Evolutionary conservation across 371 early-diverging fungal genomes (phyloP).

Genomic region (Chytridium lagenaria): DNA sequence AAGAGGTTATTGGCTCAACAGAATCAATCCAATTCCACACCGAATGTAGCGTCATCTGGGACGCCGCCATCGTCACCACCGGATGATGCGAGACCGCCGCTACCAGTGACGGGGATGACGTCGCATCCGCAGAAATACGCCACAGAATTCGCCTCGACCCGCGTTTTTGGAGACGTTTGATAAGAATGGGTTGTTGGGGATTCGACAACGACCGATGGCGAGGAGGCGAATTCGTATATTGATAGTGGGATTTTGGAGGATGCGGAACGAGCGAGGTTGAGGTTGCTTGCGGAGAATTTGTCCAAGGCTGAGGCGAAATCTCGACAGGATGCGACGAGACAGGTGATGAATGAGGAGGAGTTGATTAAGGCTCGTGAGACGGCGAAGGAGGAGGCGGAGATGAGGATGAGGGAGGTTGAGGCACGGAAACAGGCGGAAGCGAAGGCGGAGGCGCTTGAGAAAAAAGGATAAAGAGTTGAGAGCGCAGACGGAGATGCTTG

Average conservation of each 20-base stretch:
- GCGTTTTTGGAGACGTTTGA: neutral
- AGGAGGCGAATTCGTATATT: constrained; percentile 29
- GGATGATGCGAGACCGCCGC: neutral
- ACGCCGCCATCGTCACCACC: neutral
- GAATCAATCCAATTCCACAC: neutral
- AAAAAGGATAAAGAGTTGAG: neutral
- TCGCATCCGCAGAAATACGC: neutral
- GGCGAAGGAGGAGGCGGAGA: constrained; percentile 8
- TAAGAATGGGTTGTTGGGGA: neutral
- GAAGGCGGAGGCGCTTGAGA: constrained; percentile 9
- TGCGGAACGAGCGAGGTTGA: constrained; percentile 27
- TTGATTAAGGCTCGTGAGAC: neutral
- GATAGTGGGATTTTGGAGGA: constrained; percentile 31
- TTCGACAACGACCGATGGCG: neutral
- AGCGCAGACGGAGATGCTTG: neutral
- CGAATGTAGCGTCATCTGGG: neutral
- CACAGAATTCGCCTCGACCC: constrained; percentile 2
- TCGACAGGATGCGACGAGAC: neutral
- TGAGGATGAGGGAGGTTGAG: neutral
- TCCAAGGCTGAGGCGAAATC: neutral
- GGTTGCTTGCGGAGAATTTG: neutral
- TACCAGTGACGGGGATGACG: neutral
- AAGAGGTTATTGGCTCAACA: constrained; percentile 22
- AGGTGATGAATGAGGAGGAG: constrained; percentile 5
- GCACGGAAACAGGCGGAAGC: constrained; percentile 11